These are phyloP conservation scores for Candida glaebosa DNA, from an alignment of 805 yeast species.

Conservation along the genomic window DNA sequence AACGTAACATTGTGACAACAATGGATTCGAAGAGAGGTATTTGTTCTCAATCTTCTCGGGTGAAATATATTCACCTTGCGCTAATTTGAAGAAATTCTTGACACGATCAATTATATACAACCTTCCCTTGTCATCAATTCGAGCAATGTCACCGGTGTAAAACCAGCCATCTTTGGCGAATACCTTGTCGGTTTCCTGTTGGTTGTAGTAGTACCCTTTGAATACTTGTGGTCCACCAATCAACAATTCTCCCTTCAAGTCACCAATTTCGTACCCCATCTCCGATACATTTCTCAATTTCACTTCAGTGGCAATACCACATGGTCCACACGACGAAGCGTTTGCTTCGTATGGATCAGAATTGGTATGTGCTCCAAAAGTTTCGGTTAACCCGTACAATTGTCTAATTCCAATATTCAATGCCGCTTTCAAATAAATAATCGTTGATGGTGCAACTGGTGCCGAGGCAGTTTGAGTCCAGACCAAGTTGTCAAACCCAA, in stretches of 20 bases:
- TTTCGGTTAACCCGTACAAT: slow-evolving; percentile 73
- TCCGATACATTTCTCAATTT: slow-evolving; percentile 61
- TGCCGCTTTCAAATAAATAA: slow-evolving; percentile 58
- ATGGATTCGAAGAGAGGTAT: slow-evolving; percentile 27
- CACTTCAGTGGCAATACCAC: slow-evolving; percentile 49
- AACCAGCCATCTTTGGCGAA: slow-evolving; percentile 52
- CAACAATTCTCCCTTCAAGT: slow-evolving; percentile 50
- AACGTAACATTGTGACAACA: slow-evolving; percentile 24
- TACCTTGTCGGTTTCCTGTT: slow-evolving; percentile 43
- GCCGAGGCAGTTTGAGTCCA: slow-evolving; percentile 52
- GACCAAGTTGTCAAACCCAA: slow-evolving; percentile 31
- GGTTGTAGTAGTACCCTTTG: slow-evolving; percentile 46
- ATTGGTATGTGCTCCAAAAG: slow-evolving; percentile 52
- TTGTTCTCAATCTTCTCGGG: slow-evolving; percentile 38
- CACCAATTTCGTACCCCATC: slow-evolving; percentile 45
- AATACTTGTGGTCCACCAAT: slow-evolving; percentile 56
- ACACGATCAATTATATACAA: slow-evolving; percentile 47
- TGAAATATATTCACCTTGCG: slow-evolving; percentile 41
- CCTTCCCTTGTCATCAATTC: slow-evolving; percentile 22
- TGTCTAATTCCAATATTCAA: slow-evolving; percentile 56
- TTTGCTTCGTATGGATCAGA: slow-evolving; percentile 39
- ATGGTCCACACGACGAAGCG: slow-evolving; percentile 59
- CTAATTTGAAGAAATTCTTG: slow-evolving; percentile 42
- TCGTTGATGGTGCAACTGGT: slow-evolving; percentile 61
- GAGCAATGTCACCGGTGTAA: slow-evolving; percentile 52